Conservation (phyloP, 2,329 filamentous ascomycete genomes). For the Diaporthe caulivora region DNA sequence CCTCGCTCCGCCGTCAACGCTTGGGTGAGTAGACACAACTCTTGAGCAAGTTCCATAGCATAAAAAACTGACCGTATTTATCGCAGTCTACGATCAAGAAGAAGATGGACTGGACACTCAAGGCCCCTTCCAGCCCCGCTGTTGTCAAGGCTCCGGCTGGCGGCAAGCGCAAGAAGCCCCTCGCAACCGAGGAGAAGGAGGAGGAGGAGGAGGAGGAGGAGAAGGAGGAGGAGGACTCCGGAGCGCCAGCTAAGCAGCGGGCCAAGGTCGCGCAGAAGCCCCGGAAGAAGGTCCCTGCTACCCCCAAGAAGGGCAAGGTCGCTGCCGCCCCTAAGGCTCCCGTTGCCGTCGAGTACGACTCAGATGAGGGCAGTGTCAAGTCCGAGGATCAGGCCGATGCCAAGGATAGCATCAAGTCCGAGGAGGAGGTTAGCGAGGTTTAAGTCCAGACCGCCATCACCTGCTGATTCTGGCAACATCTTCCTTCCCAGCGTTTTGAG, state of each 20-base stretch:
- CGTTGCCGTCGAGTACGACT: conserved; percentile 3
- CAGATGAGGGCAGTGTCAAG: conserved; percentile 5
- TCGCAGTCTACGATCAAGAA: conserved; percentile 34
- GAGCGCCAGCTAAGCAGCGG: background rate
- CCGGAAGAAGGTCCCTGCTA: conserved; percentile 11
- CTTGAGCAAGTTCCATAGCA: background rate
- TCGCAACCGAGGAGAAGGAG: background rate
- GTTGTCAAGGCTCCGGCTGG: background rate
- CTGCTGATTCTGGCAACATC: background rate
- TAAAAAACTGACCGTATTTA: background rate
- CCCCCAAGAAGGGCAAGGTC: conserved; percentile 22
- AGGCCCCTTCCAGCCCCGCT: background rate
- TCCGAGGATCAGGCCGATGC: background rate
- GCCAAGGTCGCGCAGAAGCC: conserved; percentile 6
- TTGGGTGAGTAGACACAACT: conserved; percentile 7
- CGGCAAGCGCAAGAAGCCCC: conserved; percentile 37
- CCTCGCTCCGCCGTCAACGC: conserved; percentile 37
- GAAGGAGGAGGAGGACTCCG: background rate
- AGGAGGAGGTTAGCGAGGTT: background rate
- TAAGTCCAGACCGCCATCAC: background rate
- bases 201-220: background rate
- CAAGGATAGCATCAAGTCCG: conserved; percentile 5
- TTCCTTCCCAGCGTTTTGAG: background rate
- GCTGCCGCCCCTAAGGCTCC: background rate
- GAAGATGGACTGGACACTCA: conserved; percentile 34